phyloP scores from a whole-genome alignment of 306 rosid genomes.

The Styphnolobium japonicum region DNA sequence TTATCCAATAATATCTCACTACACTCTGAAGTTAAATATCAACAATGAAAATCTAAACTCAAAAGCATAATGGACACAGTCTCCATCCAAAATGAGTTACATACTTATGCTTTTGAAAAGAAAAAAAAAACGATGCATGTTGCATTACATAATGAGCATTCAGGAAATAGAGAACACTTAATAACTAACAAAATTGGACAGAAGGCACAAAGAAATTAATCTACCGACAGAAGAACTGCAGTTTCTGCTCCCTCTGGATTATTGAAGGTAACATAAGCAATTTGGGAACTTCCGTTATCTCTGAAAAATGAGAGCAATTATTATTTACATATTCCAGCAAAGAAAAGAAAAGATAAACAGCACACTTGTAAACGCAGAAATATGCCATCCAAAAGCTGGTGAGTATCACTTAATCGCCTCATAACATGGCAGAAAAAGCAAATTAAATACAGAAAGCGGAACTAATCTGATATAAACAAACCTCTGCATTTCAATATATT shows the following conservation, averaged over 20 bases:
- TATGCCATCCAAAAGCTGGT: neutral
- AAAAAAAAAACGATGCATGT: neutral
- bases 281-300: constrained; percentile 40
- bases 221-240: constrained; percentile 73
- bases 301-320: constrained; percentile 30
- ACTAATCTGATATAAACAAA: constrained; percentile 1
- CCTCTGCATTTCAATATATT: constrained; percentile 48
- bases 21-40: neutral
- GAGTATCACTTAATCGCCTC: neutral
- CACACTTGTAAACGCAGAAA: neutral
- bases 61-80: neutral
- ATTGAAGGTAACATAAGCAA: constrained; percentile 64
- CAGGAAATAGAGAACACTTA: neutral
- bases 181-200: neutral
- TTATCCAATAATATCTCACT: neutral
- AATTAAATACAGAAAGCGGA: neutral
- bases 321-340: neutral
- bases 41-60: neutral
- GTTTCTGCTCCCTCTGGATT: constrained; percentile 59
- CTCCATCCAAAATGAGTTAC: neutral
- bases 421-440: neutral
- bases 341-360: neutral
- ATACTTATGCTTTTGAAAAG: neutral
- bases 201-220: constrained; percentile 2
- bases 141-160: neutral